A percentile compares a stretch with the other conserved stretches of the same genome.
These are phyloP conservation scores for Prunus yedoensis DNA, from an alignment of 331 rosid species.

Conservation along the genomic window DNA sequence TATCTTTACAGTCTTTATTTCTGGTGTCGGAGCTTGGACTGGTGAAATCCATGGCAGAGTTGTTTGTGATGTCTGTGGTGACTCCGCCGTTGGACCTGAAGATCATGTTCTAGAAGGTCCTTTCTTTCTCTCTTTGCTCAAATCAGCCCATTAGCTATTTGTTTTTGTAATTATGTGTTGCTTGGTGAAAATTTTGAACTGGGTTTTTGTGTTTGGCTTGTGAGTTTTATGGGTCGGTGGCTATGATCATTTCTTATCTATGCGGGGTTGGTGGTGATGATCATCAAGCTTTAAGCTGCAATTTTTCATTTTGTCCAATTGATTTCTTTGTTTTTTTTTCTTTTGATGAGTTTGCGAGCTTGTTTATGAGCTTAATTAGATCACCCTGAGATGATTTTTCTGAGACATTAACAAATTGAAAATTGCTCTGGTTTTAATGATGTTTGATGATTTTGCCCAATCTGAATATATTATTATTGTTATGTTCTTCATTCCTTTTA, in stretches of 20 bases:
- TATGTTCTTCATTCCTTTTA: neutral
- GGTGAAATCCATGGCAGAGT: slow-evolving; percentile 97
- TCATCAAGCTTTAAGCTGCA: neutral
- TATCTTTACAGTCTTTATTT: slow-evolving; percentile 31
- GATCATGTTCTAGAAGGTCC: slow-evolving; percentile 85
- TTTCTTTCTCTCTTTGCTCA: slow-evolving; percentile 6
- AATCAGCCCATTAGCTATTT: neutral
- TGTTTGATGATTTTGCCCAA: neutral
- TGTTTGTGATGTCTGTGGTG: slow-evolving; percentile 85
- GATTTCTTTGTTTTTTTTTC: neutral
- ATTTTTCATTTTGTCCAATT: neutral
- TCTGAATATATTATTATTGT: neutral
- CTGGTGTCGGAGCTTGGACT: slow-evolving; percentile 65
- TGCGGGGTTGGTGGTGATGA: neutral
- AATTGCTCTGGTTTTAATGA: neutral
- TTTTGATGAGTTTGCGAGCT: neutral
- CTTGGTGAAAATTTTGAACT: slow-evolving; percentile 8
- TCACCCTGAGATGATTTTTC: neutral
- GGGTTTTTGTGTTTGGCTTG: slow-evolving; percentile 7
- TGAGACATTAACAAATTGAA: neutral
- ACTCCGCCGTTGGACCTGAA: slow-evolving; percentile 88
- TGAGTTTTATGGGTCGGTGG: neutral
- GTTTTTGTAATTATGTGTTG: neutral
- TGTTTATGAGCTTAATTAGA: neutral
- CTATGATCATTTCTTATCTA: neutral